Conservation (phyloP, 768 basidiomycete species). For the Lentinula aciculospora region DNA sequence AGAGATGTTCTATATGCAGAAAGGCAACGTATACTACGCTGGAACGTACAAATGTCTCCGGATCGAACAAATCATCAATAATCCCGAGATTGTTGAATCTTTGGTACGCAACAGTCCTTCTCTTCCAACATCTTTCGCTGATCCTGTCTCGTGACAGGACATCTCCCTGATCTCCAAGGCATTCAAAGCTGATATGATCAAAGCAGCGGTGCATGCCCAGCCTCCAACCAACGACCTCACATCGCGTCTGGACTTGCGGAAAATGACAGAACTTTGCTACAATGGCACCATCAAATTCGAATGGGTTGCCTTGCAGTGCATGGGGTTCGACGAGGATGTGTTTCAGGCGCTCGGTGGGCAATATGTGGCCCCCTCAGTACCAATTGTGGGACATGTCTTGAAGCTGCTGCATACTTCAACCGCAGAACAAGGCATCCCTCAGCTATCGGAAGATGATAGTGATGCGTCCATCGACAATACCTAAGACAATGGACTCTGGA, state of each 20-base stretch:
- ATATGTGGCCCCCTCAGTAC: neutral
- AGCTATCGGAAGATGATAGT: neutral
- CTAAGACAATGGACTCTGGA: too few relatives aligned
- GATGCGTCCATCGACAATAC: neutral
- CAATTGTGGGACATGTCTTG: neutral
- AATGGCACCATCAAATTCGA: neutral
- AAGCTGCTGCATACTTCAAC: neutral
- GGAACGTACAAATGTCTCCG: neutral
- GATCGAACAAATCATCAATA: neutral
- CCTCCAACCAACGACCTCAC: neutral
- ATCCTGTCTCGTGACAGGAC: neutral
- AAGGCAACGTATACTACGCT: neutral
- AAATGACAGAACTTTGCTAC: neutral
- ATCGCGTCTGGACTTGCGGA: neutral
- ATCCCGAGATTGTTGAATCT: neutral
- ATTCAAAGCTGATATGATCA: neutral
- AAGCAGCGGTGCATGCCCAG: neutral
- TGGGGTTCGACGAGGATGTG: neutral
- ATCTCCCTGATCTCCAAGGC: neutral
- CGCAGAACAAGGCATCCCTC: neutral
- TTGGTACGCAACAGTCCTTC: neutral
- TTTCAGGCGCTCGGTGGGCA: neutral
- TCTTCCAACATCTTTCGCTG: neutral
- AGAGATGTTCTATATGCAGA: neutral
- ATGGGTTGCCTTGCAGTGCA: neutral